A percentile compares a stretch with the other conserved stretches of the same genome.
Evolutionary conservation across 2,329 filamentous ascomycete species (phyloP).

Genomic region (Rhexocercosporidium sp.): DNA sequence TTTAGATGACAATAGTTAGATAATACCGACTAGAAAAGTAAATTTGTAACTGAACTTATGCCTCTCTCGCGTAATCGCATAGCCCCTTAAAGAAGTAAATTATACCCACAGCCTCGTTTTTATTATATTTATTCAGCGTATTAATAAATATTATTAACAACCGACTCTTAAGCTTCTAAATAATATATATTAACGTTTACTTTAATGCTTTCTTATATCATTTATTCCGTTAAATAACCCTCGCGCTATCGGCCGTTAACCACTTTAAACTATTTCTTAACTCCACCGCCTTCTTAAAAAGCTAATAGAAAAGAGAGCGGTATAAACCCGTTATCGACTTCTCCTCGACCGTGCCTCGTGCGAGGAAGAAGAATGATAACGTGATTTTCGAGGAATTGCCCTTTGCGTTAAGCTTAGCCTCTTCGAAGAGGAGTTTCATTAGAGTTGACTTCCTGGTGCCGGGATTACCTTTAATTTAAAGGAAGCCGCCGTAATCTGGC

Average conservation of each 20-base stretch:
- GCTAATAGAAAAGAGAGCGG: constrained; percentile 53
- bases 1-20: too few relatives aligned
- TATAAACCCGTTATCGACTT: constrained; percentile 55
- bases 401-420: constrained; percentile 15
- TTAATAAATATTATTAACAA: too few relatives aligned
- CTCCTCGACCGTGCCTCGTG: constrained; percentile 46
- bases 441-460: constrained; percentile 52
- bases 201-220: constrained; percentile 38
- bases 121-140: too few relatives aligned
- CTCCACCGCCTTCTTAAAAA: constrained; percentile 45
- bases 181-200: too few relatives aligned
- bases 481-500: constrained; percentile 45
- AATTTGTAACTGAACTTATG: too few relatives aligned
- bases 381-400: constrained; percentile 22
- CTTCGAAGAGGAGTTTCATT: constrained; percentile 45
- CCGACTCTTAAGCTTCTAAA: too few relatives aligned
- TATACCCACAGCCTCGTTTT: too few relatives aligned
- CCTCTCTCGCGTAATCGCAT: too few relatives aligned
- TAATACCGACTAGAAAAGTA: too few relatives aligned
- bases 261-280: constrained; percentile 41
- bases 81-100: too few relatives aligned
- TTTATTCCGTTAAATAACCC: constrained; percentile 9
- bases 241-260: constrained; percentile 34
- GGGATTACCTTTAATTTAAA: constrained; percentile 55
- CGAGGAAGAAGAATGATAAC: constrained; percentile 44